Percentiles rank a stretch among this genome's conserved stretches.
Conservation (phyloP, 371 early-diverging fungal species). For the Chytridium lagenaria region DNA sequence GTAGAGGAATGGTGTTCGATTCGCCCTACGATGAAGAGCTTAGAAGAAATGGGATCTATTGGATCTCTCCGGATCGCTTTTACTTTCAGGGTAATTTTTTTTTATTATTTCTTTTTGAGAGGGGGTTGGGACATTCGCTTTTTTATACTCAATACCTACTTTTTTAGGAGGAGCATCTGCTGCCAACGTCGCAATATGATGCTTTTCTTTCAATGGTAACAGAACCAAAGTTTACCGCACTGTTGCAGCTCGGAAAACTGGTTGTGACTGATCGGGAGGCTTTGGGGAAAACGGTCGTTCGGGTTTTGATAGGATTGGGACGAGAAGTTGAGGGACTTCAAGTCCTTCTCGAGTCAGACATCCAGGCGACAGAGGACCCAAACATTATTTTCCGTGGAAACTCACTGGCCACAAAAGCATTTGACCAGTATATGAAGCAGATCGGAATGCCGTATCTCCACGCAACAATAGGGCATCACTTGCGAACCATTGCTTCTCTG, state of each 20-base stretch:
- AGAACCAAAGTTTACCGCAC: conserved; percentile 33
- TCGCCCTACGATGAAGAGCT: conserved; percentile 22
- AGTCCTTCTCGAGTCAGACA: conserved; percentile 42
- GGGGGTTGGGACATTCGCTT: too few relatives aligned
- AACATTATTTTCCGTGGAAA: conserved; percentile 71
- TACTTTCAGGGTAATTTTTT: conserved; percentile 20
- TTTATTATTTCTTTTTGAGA: too few relatives aligned
- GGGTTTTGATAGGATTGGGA: conserved; percentile 28
- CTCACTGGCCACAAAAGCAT: conserved; percentile 75
- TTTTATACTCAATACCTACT: background rate
- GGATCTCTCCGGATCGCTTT: conserved; percentile 43
- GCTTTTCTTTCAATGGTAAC: conserved; percentile 35
- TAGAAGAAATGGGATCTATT: conserved; percentile 6
- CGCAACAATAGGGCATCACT: conserved; percentile 68
- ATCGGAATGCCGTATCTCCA: conserved; percentile 76
- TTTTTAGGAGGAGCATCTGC: conserved; percentile 30
- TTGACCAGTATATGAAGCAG: conserved; percentile 82
- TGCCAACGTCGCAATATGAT: conserved; percentile 32
- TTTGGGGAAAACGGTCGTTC: conserved; percentile 36
- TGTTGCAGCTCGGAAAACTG: conserved; percentile 32
- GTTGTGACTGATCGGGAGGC: conserved; percentile 33
- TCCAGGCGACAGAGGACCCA: conserved; percentile 41
- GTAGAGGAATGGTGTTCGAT: conserved; percentile 51
- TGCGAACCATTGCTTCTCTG: conserved; percentile 63
- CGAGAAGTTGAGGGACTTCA: conserved; percentile 40